Evolutionary conservation across 768 basidiomycete species (phyloP).

Genomic region (Trametes villosa): DNA sequence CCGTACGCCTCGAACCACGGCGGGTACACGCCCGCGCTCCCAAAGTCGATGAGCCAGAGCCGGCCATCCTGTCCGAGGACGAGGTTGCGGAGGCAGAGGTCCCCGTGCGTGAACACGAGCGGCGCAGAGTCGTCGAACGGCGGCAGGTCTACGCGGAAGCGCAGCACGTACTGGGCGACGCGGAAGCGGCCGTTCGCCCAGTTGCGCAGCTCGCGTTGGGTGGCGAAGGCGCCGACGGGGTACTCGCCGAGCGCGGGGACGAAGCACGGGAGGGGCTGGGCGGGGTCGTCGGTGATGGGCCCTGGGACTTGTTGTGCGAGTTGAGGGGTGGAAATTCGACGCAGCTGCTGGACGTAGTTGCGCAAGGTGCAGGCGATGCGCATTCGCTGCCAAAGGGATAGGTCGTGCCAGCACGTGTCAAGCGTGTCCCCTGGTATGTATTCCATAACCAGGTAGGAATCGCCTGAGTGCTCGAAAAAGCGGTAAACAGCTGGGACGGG

Average conservation of each 20-base stretch:
- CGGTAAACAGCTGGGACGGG: constrained; percentile 23
- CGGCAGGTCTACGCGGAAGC: background rate
- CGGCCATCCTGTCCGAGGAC: constrained; percentile 20
- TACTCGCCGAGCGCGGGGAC: constrained; percentile 6
- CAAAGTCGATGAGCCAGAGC: constrained; percentile 31
- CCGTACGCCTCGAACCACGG: constrained; percentile 21
- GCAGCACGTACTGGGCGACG: background rate
- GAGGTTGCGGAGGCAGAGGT: constrained; percentile 25
- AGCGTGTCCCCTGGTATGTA: constrained; percentile 15
- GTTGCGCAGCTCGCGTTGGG: background rate
- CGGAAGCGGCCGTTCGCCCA: constrained; percentile 6
- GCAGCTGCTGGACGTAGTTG: constrained; percentile 22
- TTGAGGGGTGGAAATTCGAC: constrained; percentile 17
- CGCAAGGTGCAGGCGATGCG: constrained; percentile 23
- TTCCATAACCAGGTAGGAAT: constrained; percentile 15
- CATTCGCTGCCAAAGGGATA: constrained; percentile 17
- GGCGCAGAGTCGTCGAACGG: constrained; percentile 23
- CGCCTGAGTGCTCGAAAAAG: constrained; percentile 13
- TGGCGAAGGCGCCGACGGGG: constrained; percentile 9
- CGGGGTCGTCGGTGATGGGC: constrained; percentile 10
- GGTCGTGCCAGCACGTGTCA: constrained; percentile 13
- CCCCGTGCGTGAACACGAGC: constrained; percentile 27
- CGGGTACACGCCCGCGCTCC: constrained; percentile 23
- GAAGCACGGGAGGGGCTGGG: background rate
- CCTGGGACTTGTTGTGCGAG: constrained; percentile 8